Evolutionary conservation across 805 yeast genomes (phyloP), one percentile per base, ranked within the genome.

Genomic region (Candida tallmaniae): DNA sequence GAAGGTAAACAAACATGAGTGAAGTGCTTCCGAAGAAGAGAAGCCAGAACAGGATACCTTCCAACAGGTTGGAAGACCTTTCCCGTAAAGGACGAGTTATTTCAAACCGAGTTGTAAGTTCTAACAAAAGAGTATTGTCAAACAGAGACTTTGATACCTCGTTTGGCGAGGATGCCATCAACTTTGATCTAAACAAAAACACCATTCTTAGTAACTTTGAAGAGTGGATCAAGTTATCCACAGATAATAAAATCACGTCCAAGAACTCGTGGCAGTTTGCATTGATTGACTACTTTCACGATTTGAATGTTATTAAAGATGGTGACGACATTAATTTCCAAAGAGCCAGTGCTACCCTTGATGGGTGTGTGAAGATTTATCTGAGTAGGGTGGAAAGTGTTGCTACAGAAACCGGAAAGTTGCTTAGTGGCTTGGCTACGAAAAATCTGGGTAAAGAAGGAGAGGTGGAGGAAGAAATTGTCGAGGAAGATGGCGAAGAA

Each of bases 321-420:
- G 72, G 70, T 6, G 58, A 56, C 10, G 51, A 48, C 26, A 84
- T 89, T 48, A 87, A 88, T 55, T 89, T 90, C 56, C 96, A 86
- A 54, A 77, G 80, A 46, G 97, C 97, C 0, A 78, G 93, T 0
- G 87, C 94, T 3, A 86, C 97, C 1, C 64, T 90, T 15, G 97
- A 89, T 50, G 97, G 97, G 0, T 89, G 97, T 65, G 90, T 89
- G 22, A 88, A 88, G 61, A 86, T 90, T 34, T 90, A 90, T 54
- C 77, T 89, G 9, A 83, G 94, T 11, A 74, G 97, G 48, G 88
- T 90, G 15, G 97, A 89, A 50, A 83, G 95, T 0, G 95, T 87
- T 0, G 94, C 89, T 4, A 80, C 83, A 6, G 97, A 89, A 49
- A 88, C 97, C 0, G 94, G 95, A 2, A 78, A 79, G 47, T 65